These are phyloP conservation scores for Plasmodium billcollinsi DNA, from an alignment of 169 alveolate species.

Conservation along the genomic window DNA sequence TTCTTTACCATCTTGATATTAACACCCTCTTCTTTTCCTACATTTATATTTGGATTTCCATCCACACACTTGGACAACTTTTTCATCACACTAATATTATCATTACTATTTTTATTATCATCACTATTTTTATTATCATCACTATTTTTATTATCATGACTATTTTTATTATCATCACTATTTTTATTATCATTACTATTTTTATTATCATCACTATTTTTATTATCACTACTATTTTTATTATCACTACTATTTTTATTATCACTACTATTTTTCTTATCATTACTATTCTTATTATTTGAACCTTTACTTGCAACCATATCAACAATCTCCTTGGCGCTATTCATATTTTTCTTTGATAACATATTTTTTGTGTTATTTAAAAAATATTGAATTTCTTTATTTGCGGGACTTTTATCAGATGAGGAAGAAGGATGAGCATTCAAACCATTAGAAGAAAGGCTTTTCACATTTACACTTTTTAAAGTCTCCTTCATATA, in stretches of 20 bases:
- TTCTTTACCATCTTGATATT: neutral
- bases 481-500: no score
- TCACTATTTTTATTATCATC: no score
- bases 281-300: neutral
- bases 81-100: neutral
- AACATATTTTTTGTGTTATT: neutral
- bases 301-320: neutral
- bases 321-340: neutral
- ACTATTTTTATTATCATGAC: neutral
- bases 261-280: no score
- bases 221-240: no score
- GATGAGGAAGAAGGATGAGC: neutral
- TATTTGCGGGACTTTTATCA: neutral
- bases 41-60: neutral
- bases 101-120: neutral
- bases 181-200: conserved; percentile 1
- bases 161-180: no score
- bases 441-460: neutral
- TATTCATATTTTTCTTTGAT: neutral
- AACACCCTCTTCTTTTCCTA: conserved; percentile 13
- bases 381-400: neutral
- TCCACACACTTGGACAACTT: neutral
- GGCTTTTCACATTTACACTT: neutral
- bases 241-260: neutral
- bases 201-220: neutral